phyloP scores from a whole-genome alignment of 163 green algal genomes.

The Chlamydomonas reinhardtii region DNA sequence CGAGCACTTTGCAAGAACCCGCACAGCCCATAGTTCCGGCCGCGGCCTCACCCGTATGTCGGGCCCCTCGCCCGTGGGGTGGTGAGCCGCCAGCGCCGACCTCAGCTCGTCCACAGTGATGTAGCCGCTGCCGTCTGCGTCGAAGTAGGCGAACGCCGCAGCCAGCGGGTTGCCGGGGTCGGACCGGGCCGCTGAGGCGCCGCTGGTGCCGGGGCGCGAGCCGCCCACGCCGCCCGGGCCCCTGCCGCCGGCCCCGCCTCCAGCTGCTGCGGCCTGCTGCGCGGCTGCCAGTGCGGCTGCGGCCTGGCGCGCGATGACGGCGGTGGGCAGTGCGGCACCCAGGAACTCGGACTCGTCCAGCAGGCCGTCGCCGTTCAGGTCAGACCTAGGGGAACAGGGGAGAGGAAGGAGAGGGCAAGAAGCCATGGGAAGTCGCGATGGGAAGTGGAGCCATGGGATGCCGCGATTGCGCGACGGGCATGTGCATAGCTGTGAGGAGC shows the following conservation, averaged over 20 bases:
- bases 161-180: slow-evolving; percentile 22
- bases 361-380: slow-evolving; percentile 79
- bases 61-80: slow-evolving; percentile 16
- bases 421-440: background rate
- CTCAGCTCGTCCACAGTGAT: slow-evolving; percentile 94
- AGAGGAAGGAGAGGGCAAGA: background rate
- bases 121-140: slow-evolving; percentile 70
- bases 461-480: too few relatives aligned
- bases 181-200: background rate
- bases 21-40: too few relatives aligned
- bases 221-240: background rate
- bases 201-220: background rate
- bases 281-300: slow-evolving; percentile 47
- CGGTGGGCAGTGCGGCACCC: slow-evolving; percentile 77
- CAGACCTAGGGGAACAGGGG: slow-evolving; percentile 60
- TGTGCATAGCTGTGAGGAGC: too few relatives aligned
- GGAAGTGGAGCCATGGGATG: too few relatives aligned
- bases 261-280: too few relatives aligned
- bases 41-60: background rate
- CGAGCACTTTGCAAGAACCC: too few relatives aligned
- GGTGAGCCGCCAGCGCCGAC: slow-evolving; percentile 60
- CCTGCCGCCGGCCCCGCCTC: background rate
- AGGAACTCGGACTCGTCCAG: slow-evolving; percentile 90
- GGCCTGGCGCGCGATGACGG: slow-evolving; percentile 65
- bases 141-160: slow-evolving; percentile 54